Evolutionary conservation across 2,329 filamentous ascomycete species (phyloP), one percentile per base, ranked within the genome.

Genomic region (Sporothrix protearum): DNA sequence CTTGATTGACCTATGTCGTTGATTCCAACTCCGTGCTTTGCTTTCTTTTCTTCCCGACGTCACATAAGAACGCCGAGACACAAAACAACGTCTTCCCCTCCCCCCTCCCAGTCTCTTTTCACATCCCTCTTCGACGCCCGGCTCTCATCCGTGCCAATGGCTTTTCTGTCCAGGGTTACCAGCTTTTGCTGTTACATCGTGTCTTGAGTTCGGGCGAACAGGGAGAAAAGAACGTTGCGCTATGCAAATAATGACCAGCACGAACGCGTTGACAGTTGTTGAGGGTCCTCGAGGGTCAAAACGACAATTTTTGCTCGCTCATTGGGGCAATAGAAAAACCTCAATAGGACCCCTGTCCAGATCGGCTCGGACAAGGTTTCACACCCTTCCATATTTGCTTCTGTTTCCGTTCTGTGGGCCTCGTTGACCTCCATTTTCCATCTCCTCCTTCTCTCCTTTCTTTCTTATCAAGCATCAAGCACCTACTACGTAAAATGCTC

Each of bases 381-480:
- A 68, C 22, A 68, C 66, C 47, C 47, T 68, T 68, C 66, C 66
- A 68, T 66, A 28, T n/a, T 36, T 39, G 45, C 33, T 68, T 68
- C 33, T 51, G 45, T 55, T 53, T 68, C 49, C 33, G 45, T 68
- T 68, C 33, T 30, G 47, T 42, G 45, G 66, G 47, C 47, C 47
- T 28, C 47, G 1, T 53, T 8, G 49, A n/a, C 16, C 19, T 55
- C 25, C 7, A 55, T 55, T n/a, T 39, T 16, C 12, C 28, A 30
- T 8, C 30, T 42, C 30, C 6, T 45, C 22, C 7, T 69, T 28
- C 16, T 59, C 51, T n/a, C 33, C 25, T 57, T 22, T 22, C 30
- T 42, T 57, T 68, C 47, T 57, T 45, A 53, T 39, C 45, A 53
- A 28, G 19, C 64, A 53, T 39, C 45, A 53, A 28, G 19, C 64